Base-by-base conservation (phyloP, 2,329 filamentous ascomycete genomes). In the Helotiales sp. region DNA sequence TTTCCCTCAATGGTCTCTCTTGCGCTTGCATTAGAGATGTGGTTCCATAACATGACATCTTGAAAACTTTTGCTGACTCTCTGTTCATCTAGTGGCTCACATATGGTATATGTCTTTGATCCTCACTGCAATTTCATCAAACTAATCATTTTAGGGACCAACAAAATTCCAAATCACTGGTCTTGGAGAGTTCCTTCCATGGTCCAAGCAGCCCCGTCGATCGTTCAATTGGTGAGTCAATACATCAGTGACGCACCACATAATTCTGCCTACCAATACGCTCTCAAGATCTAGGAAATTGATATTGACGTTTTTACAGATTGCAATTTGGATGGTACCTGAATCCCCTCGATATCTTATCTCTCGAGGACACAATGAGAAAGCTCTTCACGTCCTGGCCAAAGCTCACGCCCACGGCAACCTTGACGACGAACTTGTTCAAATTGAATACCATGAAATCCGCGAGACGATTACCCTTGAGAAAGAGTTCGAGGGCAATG, bases 381-480 rank as follows among this genome's bases (percentile, higher is more conserved):
- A 82, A 82, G 71, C 83, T 80, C 69, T 78, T 76, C 11, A 83
- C 82, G 75, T 86, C 47, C 72, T 88, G 5, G 79, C 80, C 26
- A 80, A 84, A 30, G 82, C 82, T 45, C 85, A 82, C 66, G 79
- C 79, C 32, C 71, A 76, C 59, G 79, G 80, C 47, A 70, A 82
- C 65, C 61, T 72, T 24, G 65, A 79, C 32, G 78, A 80, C 64
- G 78, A 79, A 61, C 74, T 82, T 20, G 80, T 81, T 37, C 75
- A 78, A 49, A 75, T 79, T 62, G 80, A 82, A 70, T 81, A 78
- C 70, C 72, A 73, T 13, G 82, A 84, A 71, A 83, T 84, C 68
- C 75, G 78, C 64, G 78, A 82, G 64, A 82, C 80, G 6, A 77
- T 83, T 55, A 69, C 72, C 3, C 77, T 82, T 8, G 81, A 83